These are phyloP conservation scores for Cystofilobasidium ferigula DNA, from an alignment of 768 basidiomycete species.

Conservation along the genomic window DNA sequence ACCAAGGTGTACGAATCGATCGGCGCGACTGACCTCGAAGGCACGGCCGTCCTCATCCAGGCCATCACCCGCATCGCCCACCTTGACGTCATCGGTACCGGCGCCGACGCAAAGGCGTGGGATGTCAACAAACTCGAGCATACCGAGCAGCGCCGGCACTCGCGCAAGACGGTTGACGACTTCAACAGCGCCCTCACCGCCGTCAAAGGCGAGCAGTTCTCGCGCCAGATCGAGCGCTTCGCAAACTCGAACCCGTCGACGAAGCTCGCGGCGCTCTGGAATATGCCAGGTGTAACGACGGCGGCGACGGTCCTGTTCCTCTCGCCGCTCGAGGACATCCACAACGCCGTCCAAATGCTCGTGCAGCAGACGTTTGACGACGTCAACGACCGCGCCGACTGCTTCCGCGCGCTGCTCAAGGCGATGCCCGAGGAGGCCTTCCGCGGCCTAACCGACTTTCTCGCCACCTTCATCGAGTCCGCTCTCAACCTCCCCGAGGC, in stretches of 20 bases:
- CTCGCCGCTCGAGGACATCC: constrained; percentile 67
- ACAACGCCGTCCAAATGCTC: constrained; percentile 64
- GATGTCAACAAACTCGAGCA: constrained; percentile 44
- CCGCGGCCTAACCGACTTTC: constrained; percentile 57
- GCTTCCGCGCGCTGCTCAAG: constrained; percentile 65
- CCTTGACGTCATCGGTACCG: constrained; percentile 49
- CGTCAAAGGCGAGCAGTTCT: constrained; percentile 53
- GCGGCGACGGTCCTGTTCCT: constrained; percentile 59
- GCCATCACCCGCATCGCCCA: constrained; percentile 54
- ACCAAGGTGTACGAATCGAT: constrained; percentile 52
- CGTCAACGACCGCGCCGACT: constrained; percentile 73
- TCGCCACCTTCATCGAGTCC: constrained; percentile 54
- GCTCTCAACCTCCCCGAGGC: constrained; percentile 59
- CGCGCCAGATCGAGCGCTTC: constrained; percentile 52
- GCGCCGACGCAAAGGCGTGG: constrained; percentile 30
- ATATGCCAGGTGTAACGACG: constrained; percentile 49
- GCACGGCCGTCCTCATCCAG: constrained; percentile 50
- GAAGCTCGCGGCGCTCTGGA: constrained; percentile 49
- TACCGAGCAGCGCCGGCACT: constrained; percentile 1
- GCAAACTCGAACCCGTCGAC: constrained; percentile 52
- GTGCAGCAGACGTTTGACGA: constrained; percentile 74
- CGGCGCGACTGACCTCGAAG: constrained; percentile 50
- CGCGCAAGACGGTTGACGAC: constrained; percentile 18
- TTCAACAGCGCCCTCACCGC: constrained; percentile 53
- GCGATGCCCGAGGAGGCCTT: constrained; percentile 57